A percentile compares a stretch with the other conserved stretches of the same genome.
phyloP scores from a whole-genome alignment of 306 rosid species.

The Mimosa bimucronata region DNA sequence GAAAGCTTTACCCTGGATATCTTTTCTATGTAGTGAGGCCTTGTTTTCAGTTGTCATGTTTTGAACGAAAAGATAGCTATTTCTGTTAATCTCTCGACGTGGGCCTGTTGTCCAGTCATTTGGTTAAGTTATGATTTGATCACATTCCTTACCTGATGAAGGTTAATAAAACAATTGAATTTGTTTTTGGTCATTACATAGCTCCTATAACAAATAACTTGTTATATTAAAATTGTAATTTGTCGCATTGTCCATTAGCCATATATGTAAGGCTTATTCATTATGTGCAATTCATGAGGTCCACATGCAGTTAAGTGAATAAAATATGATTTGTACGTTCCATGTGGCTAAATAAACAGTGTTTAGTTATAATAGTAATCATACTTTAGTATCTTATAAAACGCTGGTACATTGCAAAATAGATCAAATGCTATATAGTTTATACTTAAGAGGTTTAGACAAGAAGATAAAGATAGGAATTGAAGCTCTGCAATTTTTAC shows the following conservation, averaged over 20 bases:
- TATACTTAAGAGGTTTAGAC: background rate
- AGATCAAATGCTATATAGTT: background rate
- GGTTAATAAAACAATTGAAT: background rate
- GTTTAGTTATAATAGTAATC: background rate
- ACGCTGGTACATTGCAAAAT: background rate
- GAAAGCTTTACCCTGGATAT: background rate
- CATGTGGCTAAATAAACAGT: background rate
- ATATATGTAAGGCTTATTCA: background rate
- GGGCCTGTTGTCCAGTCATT: background rate
- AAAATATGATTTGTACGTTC: background rate
- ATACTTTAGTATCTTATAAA: background rate
- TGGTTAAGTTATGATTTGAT: slow-evolving; percentile 1
- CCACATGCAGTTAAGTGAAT: background rate
- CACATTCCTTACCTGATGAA: slow-evolving; percentile 12
- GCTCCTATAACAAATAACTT: background rate
- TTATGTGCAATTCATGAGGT: background rate
- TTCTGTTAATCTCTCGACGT: background rate
- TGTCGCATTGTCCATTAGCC: background rate
- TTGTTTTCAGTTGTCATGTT: background rate
- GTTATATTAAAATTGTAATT: background rate
- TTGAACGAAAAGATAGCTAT: background rate
- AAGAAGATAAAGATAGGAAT: background rate
- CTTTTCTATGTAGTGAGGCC: background rate
- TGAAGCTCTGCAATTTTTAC: background rate
- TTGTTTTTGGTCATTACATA: background rate